Evolutionary conservation across 805 yeast species (phyloP), one percentile per base, ranked within the genome.

Genomic region (Sungouiella thailandica): DNA sequence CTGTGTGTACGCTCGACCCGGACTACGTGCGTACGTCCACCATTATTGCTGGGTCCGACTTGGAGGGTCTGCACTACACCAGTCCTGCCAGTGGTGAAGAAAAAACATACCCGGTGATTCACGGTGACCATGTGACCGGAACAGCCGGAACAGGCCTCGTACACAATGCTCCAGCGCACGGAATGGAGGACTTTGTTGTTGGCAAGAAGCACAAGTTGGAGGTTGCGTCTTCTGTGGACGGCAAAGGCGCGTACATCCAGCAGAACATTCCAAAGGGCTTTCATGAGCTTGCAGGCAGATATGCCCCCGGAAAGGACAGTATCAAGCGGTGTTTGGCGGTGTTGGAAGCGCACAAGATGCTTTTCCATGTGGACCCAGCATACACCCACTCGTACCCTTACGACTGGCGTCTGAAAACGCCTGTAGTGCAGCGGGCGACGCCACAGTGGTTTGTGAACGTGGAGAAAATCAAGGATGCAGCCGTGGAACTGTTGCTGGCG

Each of bases 131-230:
- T 57, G 97, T 94, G 9, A 77, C 86, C 1, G 74, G 74, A 37
- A 46, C 72, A 1, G 78, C 93, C 0, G 99, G 99, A 57, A 86
- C 98, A 0, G 99, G 98, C 2, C 62, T 93, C 10, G 99, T 93
- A 1, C 99, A 93, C 53, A 83, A 87, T 14, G 97, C 98, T 0
- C 97, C 98, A 2, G 97, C 97, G 0, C 98, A 93, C 55, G 99
- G 99, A 49, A 75, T 79, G 49, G 98, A 93, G 46, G 99, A 93
- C 63, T 89, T 85, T 53, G 50, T 80, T 6, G 69, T 82, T 23
- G 90, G 95, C 22, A 56, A 72, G 37, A 57, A 65, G 15, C 60
- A 81, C 41, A 68, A 67, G 0, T 66, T 93, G 15, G 64, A 58
- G 7, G 75, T 85, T 0, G 74, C 65, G 40, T 86, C 96, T 0